Evolutionary conservation across 306 rosid genomes (phyloP).

Genomic region (Phaseolus lunatus): DNA sequence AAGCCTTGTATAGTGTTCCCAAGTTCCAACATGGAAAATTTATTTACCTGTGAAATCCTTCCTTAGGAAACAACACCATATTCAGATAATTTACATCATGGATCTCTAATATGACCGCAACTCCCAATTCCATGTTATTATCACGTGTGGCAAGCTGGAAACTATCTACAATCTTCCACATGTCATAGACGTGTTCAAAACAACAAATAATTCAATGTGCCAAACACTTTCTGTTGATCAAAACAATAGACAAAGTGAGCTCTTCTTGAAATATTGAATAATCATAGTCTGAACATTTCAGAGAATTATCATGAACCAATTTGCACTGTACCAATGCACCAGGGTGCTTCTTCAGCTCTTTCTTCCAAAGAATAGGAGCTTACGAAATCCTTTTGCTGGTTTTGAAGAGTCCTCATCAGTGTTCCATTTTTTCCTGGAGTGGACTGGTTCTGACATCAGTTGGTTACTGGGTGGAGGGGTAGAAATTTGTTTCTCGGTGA

Average conservation of each 20-base stretch:
- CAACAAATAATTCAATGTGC: slow-evolving; percentile 43
- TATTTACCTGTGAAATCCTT: slow-evolving; percentile 41
- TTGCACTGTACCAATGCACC: slow-evolving; percentile 45
- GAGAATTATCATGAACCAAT: slow-evolving; percentile 41
- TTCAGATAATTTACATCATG: slow-evolving; percentile 55
- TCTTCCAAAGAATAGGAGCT: slow-evolving; percentile 91
- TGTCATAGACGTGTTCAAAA: slow-evolving; percentile 51
- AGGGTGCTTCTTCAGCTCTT: slow-evolving; percentile 62
- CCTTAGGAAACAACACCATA: slow-evolving; percentile 36
- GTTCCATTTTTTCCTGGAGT: slow-evolving; percentile 94
- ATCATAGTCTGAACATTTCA: slow-evolving; percentile 47
- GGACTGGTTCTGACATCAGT: slow-evolving; percentile 52
- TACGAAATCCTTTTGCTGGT: slow-evolving; percentile 80
- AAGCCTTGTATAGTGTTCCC: slow-evolving; percentile 35
- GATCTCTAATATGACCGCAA: slow-evolving; percentile 55
- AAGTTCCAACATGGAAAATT: slow-evolving; percentile 37
- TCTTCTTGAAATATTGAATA: slow-evolving; percentile 36
- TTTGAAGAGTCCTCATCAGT: slow-evolving; percentile 80
- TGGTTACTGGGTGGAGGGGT: slow-evolving; percentile 74
- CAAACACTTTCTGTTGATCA: slow-evolving; percentile 37
- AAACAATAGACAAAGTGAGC: slow-evolving; percentile 36
- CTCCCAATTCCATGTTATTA: slow-evolving; percentile 51
- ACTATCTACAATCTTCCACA: slow-evolving; percentile 51
- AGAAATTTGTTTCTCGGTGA: slow-evolving; percentile 60
- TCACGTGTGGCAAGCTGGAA: slow-evolving; percentile 41